Conservation (phyloP, 345 rosid genomes). For the Salix arbutifolia region DNA sequence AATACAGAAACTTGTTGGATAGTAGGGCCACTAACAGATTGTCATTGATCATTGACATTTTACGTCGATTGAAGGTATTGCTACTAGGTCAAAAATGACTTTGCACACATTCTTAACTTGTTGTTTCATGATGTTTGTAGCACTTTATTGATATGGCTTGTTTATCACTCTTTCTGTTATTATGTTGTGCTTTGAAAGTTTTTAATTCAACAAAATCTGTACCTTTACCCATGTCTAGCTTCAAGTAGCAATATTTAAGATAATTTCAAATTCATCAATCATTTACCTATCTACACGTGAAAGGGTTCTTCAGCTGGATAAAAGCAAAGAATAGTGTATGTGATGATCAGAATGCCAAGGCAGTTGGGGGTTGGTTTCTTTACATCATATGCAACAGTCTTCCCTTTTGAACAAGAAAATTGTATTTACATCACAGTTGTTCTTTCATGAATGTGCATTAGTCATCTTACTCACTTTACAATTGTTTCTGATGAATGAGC, state of each 20-base stretch:
- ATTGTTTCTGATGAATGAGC: constrained; percentile 1
- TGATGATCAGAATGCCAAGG: background rate
- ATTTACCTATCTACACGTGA: background rate
- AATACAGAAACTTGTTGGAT: constrained; percentile 72
- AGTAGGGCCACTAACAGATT: constrained; percentile 79
- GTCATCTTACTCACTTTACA: background rate
- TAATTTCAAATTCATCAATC: no score
- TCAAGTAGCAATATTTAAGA: no score
- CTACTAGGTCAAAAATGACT: background rate
- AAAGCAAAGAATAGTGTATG: background rate
- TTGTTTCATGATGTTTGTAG: background rate
- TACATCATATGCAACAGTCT: background rate
- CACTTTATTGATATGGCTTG: background rate
- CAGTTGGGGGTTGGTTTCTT: background rate
- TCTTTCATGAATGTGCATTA: no score
- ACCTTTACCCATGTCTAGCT: no score
- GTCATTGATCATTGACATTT: constrained; percentile 69
- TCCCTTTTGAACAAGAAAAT: no score
- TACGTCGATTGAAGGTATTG: constrained; percentile 81
- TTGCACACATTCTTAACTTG: background rate
- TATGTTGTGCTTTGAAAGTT: no score
- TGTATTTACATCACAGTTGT: no score
- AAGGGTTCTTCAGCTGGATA: background rate
- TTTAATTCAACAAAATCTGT: no score
- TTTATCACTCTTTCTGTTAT: background rate